phyloP scores from a whole-genome alignment of 1,284 basidiomycete species.

The Rhizoctonia solani region DNA sequence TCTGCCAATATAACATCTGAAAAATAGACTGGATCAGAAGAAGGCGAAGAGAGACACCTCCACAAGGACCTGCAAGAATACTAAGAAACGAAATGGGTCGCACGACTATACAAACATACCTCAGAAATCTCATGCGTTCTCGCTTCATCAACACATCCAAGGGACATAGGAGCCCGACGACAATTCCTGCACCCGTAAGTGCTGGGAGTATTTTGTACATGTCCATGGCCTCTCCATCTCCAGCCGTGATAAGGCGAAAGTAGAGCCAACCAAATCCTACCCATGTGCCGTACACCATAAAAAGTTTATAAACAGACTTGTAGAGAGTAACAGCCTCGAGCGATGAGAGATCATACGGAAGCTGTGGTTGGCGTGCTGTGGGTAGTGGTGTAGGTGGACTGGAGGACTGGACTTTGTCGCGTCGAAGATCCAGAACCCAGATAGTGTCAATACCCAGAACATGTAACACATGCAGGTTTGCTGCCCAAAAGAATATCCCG shows the following conservation, averaged over 20 bases:
- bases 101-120: constrained; percentile 53
- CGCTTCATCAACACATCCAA: constrained; percentile 65
- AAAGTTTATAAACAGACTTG: constrained; percentile 68
- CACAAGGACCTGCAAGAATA: constrained; percentile 58
- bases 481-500: constrained; percentile 79
- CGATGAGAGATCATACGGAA: constrained; percentile 25
- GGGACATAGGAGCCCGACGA: constrained; percentile 66
- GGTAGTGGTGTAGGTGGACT: constrained; percentile 25
- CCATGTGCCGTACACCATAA: constrained; percentile 61
- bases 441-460: constrained; percentile 74
- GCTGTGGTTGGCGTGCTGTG: constrained; percentile 29
- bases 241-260: constrained; percentile 64
- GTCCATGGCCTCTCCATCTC: constrained; percentile 65
- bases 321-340: constrained; percentile 54
- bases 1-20: constrained; percentile 94
- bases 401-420: constrained; percentile 37
- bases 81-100: constrained; percentile 1
- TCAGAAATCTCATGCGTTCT: constrained; percentile 74
- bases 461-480: constrained; percentile 83
- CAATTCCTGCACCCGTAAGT: constrained; percentile 61
- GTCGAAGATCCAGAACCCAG: constrained; percentile 65
- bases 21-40: constrained; percentile 73
- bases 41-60: constrained; percentile 72
- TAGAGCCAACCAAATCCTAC: constrained; percentile 65
- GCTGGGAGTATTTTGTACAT: constrained; percentile 74